A percentile compares a stretch with the other conserved stretches of the same genome.
phyloP scores from a whole-genome alignment of 2,329 filamentous ascomycete species.

The Ilyonectria mors-panacis region DNA sequence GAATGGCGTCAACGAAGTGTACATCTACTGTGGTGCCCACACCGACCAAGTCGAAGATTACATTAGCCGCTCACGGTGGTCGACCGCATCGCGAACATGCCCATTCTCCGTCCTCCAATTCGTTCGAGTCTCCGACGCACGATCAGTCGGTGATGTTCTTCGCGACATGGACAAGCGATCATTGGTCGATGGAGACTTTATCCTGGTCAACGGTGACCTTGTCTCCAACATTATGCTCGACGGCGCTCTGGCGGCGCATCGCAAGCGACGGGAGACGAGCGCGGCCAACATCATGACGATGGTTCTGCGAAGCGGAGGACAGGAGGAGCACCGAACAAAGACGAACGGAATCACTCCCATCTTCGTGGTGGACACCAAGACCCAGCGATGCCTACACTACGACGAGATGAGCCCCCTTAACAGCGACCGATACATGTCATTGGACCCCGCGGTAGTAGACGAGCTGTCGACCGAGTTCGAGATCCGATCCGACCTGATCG shows the following conservation, averaged over 20 bases:
- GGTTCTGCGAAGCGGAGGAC: slow-evolving; percentile 84
- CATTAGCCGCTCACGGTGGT: slow-evolving; percentile 82
- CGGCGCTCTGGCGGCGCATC: slow-evolving; percentile 81
- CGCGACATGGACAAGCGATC: slow-evolving; percentile 91
- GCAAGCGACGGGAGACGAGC: slow-evolving; percentile 83
- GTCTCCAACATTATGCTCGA: slow-evolving; percentile 93
- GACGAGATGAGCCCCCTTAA: slow-evolving; percentile 86
- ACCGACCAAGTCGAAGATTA: slow-evolving; percentile 90
- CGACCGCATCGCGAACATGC: slow-evolving; percentile 67
- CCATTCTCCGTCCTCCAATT: slow-evolving; percentile 88
- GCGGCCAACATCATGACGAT: slow-evolving; percentile 99
- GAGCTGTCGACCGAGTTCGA: slow-evolving; percentile 81
- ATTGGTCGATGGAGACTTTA: slow-evolving; percentile 90
- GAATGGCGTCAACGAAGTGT: slow-evolving; percentile 95
- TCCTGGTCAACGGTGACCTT: slow-evolving; percentile 93
- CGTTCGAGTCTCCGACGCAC: slow-evolving; percentile 85
- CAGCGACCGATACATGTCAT: slow-evolving; percentile 74
- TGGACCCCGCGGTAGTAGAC: slow-evolving; percentile 86
- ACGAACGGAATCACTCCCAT: slow-evolving; percentile 81
- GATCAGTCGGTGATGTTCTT: slow-evolving; percentile 93
- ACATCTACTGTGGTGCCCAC: slow-evolving; percentile 91
- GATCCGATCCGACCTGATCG: slow-evolving; percentile 88
- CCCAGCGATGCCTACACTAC: slow-evolving; percentile 90
- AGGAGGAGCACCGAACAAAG: slow-evolving; percentile 81
- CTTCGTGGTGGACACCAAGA: slow-evolving; percentile 87